These are phyloP conservation scores for Backusella mclennaniae DNA, from an alignment of 192 early-diverging fungal species.

Conservation along the genomic window DNA sequence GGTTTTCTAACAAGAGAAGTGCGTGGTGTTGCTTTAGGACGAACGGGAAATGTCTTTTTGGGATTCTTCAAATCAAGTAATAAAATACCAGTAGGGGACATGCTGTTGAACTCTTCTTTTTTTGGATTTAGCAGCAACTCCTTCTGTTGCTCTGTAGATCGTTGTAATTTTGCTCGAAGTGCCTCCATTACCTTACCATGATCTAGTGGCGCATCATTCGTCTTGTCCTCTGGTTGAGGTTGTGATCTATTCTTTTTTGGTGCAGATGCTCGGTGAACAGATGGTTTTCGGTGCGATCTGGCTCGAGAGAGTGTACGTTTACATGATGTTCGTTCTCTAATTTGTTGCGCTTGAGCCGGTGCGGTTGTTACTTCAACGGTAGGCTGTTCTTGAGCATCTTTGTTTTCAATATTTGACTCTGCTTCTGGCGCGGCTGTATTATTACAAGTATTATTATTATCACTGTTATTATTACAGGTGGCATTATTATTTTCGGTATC, in stretches of 20 bases:
- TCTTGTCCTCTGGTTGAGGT: background rate
- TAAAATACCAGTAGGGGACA: slow-evolving; percentile 30
- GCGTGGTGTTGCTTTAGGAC: background rate
- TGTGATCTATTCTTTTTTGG: slow-evolving; percentile 27
- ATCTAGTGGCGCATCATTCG: slow-evolving; percentile 15
- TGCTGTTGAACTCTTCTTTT: slow-evolving; percentile 6
- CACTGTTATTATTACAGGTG: background rate
- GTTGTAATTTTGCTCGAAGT: slow-evolving; percentile 29
- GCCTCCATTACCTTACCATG: slow-evolving; percentile 38
- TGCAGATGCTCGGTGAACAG: slow-evolving; percentile 1
- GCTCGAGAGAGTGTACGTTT: slow-evolving; percentile 24
- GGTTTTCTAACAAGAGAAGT: slow-evolving; percentile 15
- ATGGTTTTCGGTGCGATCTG: slow-evolving; percentile 18
- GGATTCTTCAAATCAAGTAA: slow-evolving; percentile 32
- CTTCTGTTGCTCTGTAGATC: slow-evolving; percentile 9
- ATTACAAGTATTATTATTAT: background rate
- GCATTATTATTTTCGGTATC: background rate
- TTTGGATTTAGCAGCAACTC: background rate
- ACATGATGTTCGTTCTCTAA: slow-evolving; percentile 12
- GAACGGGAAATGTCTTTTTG: slow-evolving; percentile 12
- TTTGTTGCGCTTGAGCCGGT: background rate
- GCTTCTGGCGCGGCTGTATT: background rate
- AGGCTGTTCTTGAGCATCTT: background rate
- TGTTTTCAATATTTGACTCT: background rate
- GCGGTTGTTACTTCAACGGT: background rate